A percentile compares a stretch with the other conserved stretches of the same genome.
Conservation (phyloP, 345 rosid genomes). For the Excoecaria agallocha region DNA sequence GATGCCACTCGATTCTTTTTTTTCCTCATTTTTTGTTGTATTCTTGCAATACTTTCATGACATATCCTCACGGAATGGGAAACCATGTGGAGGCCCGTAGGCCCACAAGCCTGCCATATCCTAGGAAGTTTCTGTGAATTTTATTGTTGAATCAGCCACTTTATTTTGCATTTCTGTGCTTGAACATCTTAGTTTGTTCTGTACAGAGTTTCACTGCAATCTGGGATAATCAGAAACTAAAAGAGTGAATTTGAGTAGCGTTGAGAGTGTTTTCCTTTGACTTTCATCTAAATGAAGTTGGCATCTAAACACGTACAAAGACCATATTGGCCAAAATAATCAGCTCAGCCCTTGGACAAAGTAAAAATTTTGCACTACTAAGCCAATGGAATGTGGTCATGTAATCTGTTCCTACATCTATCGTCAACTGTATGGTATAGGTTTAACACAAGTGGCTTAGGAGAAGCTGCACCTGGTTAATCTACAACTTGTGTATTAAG, state of each 20-base stretch:
- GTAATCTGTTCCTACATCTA: background rate
- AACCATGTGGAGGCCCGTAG: slow-evolving; percentile 13
- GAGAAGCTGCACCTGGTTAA: background rate
- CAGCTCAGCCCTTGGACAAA: background rate
- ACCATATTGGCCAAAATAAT: background rate
- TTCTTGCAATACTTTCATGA: slow-evolving; percentile 20
- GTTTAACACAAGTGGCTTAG: background rate
- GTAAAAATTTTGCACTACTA: background rate
- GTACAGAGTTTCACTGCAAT: background rate
- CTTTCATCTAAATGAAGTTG: background rate
- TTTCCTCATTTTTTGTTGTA: background rate
- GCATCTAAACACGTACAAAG: background rate
- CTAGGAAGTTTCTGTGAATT: slow-evolving; percentile 2
- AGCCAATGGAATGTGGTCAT: background rate
- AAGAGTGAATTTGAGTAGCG: background rate
- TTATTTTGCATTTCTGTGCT: background rate
- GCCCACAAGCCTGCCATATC: slow-evolving; percentile 14
- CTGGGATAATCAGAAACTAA: background rate
- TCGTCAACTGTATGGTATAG: background rate
- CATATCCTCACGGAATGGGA: slow-evolving; percentile 22
- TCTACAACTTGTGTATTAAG: background rate
- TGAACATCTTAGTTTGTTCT: background rate
- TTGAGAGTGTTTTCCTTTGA: background rate
- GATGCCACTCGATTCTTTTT: slow-evolving; percentile 11
- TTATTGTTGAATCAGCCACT: background rate